phyloP scores from a whole-genome alignment of 2,329 filamentous ascomycete genomes.

The Elsinoe arachidis region DNA sequence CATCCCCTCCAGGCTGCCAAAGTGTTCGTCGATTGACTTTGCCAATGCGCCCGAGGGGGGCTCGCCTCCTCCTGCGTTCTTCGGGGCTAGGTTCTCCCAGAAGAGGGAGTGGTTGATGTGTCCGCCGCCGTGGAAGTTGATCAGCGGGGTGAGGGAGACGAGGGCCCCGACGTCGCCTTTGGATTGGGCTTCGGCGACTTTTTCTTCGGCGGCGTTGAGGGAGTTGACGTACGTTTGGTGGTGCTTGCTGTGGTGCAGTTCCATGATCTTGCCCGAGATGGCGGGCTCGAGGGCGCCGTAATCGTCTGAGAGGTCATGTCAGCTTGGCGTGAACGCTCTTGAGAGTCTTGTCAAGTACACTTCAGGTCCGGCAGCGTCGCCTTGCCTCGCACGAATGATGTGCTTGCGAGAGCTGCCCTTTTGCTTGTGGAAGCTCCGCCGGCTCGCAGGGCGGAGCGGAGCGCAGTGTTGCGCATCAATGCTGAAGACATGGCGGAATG shows the following conservation, averaged over 20 bases:
- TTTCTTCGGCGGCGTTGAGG: slow-evolving; percentile 71
- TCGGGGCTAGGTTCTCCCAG: slow-evolving; percentile 62
- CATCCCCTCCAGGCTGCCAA: slow-evolving; percentile 50
- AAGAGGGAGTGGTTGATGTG: slow-evolving; percentile 61
- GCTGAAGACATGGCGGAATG: slow-evolving; percentile 59
- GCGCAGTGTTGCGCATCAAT: slow-evolving; percentile 61
- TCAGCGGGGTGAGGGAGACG: slow-evolving; percentile 48
- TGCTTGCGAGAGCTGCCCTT: slow-evolving; percentile 58
- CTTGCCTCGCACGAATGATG: slow-evolving; percentile 75
- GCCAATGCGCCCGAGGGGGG: slow-evolving; percentile 50
- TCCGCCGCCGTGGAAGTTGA: slow-evolving; percentile 60
- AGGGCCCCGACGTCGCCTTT: slow-evolving; percentile 46
- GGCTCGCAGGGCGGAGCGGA: slow-evolving; percentile 64
- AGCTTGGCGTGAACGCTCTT: neutral
- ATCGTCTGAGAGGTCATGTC: slow-evolving; percentile 56
- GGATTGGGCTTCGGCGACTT: slow-evolving; percentile 51
- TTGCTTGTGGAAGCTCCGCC: slow-evolving; percentile 51
- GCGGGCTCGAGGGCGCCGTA: slow-evolving; percentile 85
- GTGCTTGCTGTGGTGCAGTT: slow-evolving; percentile 89
- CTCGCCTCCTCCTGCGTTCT: slow-evolving; percentile 57
- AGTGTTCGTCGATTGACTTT: slow-evolving; percentile 51
- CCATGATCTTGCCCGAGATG: slow-evolving; percentile 89
- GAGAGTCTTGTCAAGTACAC: slow-evolving; percentile 45
- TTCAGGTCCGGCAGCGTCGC: slow-evolving; percentile 84
- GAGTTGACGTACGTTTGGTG: slow-evolving; percentile 89